Conservation (phyloP, 2,329 filamentous ascomycete species). For the Fusarium tricinctum region DNA sequence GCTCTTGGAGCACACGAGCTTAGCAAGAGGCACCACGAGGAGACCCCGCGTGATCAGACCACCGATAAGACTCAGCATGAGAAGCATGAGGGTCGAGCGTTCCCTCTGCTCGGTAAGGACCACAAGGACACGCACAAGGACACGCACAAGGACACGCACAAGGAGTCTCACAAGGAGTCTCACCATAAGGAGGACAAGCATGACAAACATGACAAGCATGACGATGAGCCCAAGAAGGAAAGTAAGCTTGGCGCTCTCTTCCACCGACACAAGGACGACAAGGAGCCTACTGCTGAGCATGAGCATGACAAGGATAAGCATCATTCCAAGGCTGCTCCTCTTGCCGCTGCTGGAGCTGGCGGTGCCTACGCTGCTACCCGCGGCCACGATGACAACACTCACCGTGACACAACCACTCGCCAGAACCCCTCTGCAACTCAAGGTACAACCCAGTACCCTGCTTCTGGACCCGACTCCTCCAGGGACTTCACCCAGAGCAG, state of each 20-base stretch:
- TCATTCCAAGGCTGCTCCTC: constrained; percentile 24
- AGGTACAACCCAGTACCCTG: constrained; percentile 6
- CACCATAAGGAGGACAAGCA: constrained; percentile 16
- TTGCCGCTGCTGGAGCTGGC: constrained; percentile 37
- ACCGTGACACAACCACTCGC: neutral
- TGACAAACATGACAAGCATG: constrained; percentile 26
- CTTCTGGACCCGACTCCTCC: constrained; percentile 6
- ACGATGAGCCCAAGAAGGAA: constrained; percentile 23
- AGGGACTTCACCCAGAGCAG: neutral
- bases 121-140: constrained; percentile 31
- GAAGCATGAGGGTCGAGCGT: constrained; percentile 32
- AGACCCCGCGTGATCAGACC: neutral
- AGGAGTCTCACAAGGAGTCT: no score
- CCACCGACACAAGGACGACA: neutral
- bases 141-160: constrained; percentile 28
- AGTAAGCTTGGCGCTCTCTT: constrained; percentile 20
- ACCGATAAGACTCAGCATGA: constrained; percentile 3
- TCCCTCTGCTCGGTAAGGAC: constrained; percentile 28
- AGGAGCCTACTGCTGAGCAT: neutral
- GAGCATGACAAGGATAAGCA: constrained; percentile 12
- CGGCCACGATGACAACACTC: constrained; percentile 14
- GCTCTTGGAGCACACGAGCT: constrained; percentile 24
- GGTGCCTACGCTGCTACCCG: constrained; percentile 28
- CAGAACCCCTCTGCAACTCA: constrained; percentile 1
- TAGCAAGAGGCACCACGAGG: constrained; percentile 9